These are phyloP conservation scores for Yarrowia sp. DNA, from an alignment of 805 yeast genomes.

Conservation along the genomic window DNA sequence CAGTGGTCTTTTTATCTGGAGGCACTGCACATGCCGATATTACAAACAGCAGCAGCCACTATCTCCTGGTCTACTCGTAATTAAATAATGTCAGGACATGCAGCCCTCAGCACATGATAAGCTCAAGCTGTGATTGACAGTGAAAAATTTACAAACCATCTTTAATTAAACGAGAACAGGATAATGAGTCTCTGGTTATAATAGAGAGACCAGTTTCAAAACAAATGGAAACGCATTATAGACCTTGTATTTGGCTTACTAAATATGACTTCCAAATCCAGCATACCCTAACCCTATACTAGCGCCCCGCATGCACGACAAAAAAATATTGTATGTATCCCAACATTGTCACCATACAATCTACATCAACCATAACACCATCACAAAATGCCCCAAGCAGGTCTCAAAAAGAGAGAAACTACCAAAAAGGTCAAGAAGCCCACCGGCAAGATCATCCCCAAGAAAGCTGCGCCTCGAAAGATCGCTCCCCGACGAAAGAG, in stretches of 20 bases:
- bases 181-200: neutral
- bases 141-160: neutral
- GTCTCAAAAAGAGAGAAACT: constrained; percentile 26
- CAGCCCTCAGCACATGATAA: neutral
- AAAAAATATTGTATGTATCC: constrained; percentile 10
- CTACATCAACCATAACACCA: constrained; percentile 4
- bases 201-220: too few relatives aligned
- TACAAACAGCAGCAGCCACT: too few relatives aligned
- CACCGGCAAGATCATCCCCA: constrained; percentile 8
- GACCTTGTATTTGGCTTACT: too few relatives aligned
- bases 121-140: neutral
- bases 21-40: too few relatives aligned
- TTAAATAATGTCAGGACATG: neutral
- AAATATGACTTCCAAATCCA: too few relatives aligned
- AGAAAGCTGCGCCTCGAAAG: constrained; percentile 69
- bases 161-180: neutral
- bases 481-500: constrained; percentile 64
- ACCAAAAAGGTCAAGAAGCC: constrained; percentile 23
- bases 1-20: too few relatives aligned
- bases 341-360: constrained; percentile 14
- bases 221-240: too few relatives aligned
- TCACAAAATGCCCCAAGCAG: constrained; percentile 21
- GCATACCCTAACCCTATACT: neutral
- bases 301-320: constrained; percentile 11
- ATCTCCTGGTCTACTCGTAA: neutral